Percentiles rank a stretch among this genome's conserved stretches.
phyloP scores from a whole-genome alignment of 306 rosid species.

The Lablab purpureus region DNA sequence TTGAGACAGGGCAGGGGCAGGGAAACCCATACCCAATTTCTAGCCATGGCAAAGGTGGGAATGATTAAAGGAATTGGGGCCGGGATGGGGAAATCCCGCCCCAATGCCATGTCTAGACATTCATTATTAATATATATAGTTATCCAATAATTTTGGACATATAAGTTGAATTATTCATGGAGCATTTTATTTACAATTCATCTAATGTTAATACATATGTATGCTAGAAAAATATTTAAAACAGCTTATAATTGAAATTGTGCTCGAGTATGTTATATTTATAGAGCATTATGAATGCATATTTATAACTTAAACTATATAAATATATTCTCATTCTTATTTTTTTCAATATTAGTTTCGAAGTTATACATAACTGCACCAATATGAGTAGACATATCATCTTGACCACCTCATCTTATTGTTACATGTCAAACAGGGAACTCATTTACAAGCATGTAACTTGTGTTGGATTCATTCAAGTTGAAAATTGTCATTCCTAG shows the following conservation, averaged over 20 bases:
- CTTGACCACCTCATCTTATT: neutral
- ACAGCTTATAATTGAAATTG: constrained; percentile 5
- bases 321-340: neutral
- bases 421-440: constrained; percentile 27
- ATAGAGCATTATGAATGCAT: neutral
- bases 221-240: constrained; percentile 7
- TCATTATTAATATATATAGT: constrained; percentile 13
- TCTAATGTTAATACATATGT: constrained; percentile 5
- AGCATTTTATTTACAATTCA: neutral
- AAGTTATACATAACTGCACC: constrained; percentile 20
- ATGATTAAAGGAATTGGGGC: too few species aligned
- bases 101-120: neutral
- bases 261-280: neutral
- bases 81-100: too few species aligned
- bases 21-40: too few species aligned
- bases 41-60: too few species aligned
- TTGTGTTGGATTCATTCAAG: constrained; percentile 20
- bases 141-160: constrained; percentile 3
- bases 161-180: constrained; percentile 14
- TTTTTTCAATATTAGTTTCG: neutral
- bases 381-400: neutral
- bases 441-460: constrained; percentile 18
- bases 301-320: constrained; percentile 6
- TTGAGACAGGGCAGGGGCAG: too few species aligned
- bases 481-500: constrained; percentile 24